Base-by-base conservation (phyloP, 805 yeast genomes). In the Yamadazyma phyllophila region DNA sequence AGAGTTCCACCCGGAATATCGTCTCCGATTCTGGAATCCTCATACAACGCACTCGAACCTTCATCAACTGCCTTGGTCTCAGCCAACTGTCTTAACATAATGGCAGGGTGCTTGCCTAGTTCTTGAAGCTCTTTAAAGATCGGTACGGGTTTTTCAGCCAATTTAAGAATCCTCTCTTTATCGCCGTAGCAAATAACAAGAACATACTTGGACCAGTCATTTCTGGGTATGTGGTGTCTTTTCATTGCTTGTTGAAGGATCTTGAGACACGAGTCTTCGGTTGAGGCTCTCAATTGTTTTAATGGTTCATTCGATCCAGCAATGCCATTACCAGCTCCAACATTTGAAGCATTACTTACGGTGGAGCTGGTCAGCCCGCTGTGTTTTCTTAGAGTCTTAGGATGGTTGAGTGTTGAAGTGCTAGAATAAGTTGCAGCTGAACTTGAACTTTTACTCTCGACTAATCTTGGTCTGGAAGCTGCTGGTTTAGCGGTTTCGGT, bases 171-270 rank as follows among this genome's bases (percentile, higher is more conserved):
- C 26, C 97, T 71, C 59, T 92, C 97, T 57, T 85, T 85, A 61
- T 90, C 96, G 17, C 94, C 96, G 60, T 88, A 90, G 59, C 95
- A 86, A 12, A 92, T 86, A 13, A 91, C 90, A 42, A 92, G 69
- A 2, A 91, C 96, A 60, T 90, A 92, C 57, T 88, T 85, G 43
- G 86, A 76, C 91, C 96, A 87, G 59, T 89, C 96, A 42, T 80
- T 83, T 27, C 81, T 78, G 38, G 81, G 82, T 40, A 92, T 74
- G 48, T 82, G 83, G 66, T 91, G 96, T 49, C 95, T 76, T 54
- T 83, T 81, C 86, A 89, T 83, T 4, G 96, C 97, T 30, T 85
- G 88, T 57, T 88, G 95, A 39, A 94, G 68, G 16, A 92, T 85
- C 61, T 87, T 87, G 55, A 85, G 82, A 61, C 97, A 90, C 1